Conservation (phyloP, 805 yeast genomes). For the Barnettozyma populi region DNA sequence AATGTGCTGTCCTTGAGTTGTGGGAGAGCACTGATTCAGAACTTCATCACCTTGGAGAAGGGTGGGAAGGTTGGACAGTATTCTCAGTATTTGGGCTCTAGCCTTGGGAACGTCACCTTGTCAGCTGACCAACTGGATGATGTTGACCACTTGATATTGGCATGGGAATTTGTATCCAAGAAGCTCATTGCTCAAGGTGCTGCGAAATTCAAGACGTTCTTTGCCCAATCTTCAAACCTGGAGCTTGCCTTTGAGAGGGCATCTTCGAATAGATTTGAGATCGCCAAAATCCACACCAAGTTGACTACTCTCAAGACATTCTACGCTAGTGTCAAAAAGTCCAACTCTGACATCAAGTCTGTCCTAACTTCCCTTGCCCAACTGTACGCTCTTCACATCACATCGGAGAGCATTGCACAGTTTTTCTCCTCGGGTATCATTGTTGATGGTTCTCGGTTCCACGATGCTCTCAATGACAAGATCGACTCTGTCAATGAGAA, state of each 20-base stretch:
- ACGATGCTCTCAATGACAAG: slow-evolving; percentile 26
- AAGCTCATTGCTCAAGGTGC: slow-evolving; percentile 16
- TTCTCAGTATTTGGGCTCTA: slow-evolving; percentile 25
- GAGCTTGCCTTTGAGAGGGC: slow-evolving; percentile 22
- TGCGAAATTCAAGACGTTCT: slow-evolving; percentile 10
- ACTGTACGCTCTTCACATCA: slow-evolving; percentile 56
- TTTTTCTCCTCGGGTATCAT: slow-evolving; percentile 47
- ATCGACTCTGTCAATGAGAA: slow-evolving; percentile 30
- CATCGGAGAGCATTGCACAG: slow-evolving; percentile 60
- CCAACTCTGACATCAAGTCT: slow-evolving; percentile 30
- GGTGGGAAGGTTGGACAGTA: slow-evolving; percentile 27
- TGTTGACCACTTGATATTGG: slow-evolving; percentile 13
- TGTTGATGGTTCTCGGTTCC: slow-evolving; percentile 31
- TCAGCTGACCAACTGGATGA: slow-evolving; percentile 19
- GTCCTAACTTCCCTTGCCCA: slow-evolving; percentile 49
- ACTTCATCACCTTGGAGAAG: slow-evolving; percentile 29
- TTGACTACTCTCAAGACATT: slow-evolving; percentile 30
- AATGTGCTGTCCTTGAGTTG: slow-evolving; percentile 75
- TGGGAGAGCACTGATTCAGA: slow-evolving; percentile 60
- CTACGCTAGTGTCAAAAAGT: slow-evolving; percentile 21
- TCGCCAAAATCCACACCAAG: slow-evolving; percentile 33
- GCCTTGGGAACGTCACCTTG: background rate
- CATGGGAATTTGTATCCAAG: slow-evolving; percentile 30
- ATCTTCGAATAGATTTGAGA: slow-evolving; percentile 23
- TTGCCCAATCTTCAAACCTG: slow-evolving; percentile 8